A percentile compares a stretch with the other conserved stretches of the same genome.
phyloP scores from a whole-genome alignment of 176 grass and related monocot genomes.

The Paspalum notatum region DNA sequence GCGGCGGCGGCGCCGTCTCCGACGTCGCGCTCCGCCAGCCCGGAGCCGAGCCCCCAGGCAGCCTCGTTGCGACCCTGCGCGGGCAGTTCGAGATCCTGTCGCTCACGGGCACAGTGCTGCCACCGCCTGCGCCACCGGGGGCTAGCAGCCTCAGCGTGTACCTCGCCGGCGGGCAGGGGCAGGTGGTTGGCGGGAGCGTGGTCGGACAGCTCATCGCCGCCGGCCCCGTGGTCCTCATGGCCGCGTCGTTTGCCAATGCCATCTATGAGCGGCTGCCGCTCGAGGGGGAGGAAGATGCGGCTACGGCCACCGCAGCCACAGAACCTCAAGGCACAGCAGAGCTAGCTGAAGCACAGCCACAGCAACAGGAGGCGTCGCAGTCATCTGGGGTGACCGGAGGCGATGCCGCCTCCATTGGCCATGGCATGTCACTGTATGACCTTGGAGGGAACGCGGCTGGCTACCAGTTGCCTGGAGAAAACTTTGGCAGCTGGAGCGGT shows the following conservation, averaged over 20 bases:
- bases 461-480: slow-evolving; percentile 56
- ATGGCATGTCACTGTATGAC: slow-evolving; percentile 55
- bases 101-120: slow-evolving; percentile 83
- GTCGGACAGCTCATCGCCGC: slow-evolving; percentile 77
- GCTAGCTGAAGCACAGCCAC: slow-evolving; percentile 13
- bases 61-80: slow-evolving; percentile 72
- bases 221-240: slow-evolving; percentile 78
- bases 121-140: slow-evolving; percentile 71
- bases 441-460: slow-evolving; percentile 58
- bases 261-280: slow-evolving; percentile 88
- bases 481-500: slow-evolving; percentile 55
- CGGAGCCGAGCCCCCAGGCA: slow-evolving; percentile 67
- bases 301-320: background rate
- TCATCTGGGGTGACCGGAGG: slow-evolving; percentile 70
- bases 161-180: slow-evolving; percentile 81
- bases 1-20: slow-evolving; percentile 68
- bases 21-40: slow-evolving; percentile 83
- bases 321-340: slow-evolving; percentile 26
- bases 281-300: slow-evolving; percentile 55
- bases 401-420: slow-evolving; percentile 28
- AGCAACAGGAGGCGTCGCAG: slow-evolving; percentile 60
- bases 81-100: slow-evolving; percentile 95
- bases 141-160: slow-evolving; percentile 78
- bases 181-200: slow-evolving; percentile 86
- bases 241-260: slow-evolving; percentile 82